These are phyloP conservation scores for Cyphellophora europaea DNA, from an alignment of 2,329 filamentous ascomycete genomes.

Conservation along the genomic window DNA sequence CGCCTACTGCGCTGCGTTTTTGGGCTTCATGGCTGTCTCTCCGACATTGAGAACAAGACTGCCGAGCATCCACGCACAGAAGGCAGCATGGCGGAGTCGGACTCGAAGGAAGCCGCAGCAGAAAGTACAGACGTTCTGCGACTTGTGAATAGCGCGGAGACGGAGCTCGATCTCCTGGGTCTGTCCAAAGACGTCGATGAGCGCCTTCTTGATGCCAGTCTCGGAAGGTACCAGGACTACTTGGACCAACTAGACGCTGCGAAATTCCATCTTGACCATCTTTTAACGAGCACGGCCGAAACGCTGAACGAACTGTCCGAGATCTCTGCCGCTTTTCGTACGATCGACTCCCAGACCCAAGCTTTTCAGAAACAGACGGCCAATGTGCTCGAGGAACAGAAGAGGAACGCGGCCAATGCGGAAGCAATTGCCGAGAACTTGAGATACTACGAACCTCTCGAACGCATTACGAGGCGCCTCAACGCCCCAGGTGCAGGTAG, in stretches of 20 bases:
- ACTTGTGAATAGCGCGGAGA: constrained; percentile 21
- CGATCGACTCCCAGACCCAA: constrained; percentile 84
- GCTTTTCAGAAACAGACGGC: constrained; percentile 90
- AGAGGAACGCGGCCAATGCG: constrained; percentile 66
- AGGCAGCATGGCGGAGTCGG: no score
- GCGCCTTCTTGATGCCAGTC: constrained; percentile 68
- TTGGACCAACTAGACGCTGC: constrained; percentile 72
- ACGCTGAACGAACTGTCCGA: constrained; percentile 68
- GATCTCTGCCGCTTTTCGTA: constrained; percentile 75
- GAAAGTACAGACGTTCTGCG: no score
- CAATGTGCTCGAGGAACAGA: constrained; percentile 73
- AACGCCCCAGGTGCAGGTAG: constrained; percentile 86
- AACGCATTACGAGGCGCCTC: constrained; percentile 77
- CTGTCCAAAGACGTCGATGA: constrained; percentile 54
- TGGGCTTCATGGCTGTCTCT: no score
- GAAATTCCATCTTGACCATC: constrained; percentile 68
- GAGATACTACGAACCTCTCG: constrained; percentile 90
- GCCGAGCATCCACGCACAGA: no score
- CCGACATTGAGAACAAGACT: no score
- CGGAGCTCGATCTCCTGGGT: constrained; percentile 49
- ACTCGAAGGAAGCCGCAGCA: no score
- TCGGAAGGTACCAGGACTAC: constrained; percentile 77
- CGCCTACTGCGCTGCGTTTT: no score
- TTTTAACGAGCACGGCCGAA: constrained; percentile 67
- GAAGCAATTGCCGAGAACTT: constrained; percentile 80